Percentiles rank a stretch among this genome's conserved stretches.
These are phyloP conservation scores for Emmonsia crescens DNA, from an alignment of 2,329 filamentous ascomycete species.

Conservation along the genomic window DNA sequence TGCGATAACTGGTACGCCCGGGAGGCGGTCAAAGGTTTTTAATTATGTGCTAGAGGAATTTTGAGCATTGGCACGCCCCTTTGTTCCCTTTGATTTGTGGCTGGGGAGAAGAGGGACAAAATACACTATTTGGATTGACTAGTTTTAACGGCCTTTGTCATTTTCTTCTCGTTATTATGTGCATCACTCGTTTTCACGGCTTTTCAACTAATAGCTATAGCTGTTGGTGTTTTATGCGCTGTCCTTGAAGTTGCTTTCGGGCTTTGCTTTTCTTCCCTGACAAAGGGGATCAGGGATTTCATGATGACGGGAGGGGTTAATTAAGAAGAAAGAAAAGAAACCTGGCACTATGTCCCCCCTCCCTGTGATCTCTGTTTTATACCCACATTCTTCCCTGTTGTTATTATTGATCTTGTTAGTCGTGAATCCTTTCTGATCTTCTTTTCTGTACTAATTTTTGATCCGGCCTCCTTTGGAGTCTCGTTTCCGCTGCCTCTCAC, in stretches of 20 bases:
- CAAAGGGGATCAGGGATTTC: not conserved
- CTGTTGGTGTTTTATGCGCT: not conserved
- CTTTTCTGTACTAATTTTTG: not conserved
- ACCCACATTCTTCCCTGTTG: not conserved
- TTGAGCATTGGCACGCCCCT: not conserved
- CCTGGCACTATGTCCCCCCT: not conserved
- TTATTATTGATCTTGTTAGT: not conserved
- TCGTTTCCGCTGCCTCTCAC: not conserved
- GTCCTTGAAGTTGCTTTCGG: not conserved
- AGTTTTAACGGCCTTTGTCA: not conserved
- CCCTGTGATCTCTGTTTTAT: not conserved
- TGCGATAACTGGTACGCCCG: not conserved
- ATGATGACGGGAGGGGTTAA: not conserved
- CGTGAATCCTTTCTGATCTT: not conserved
- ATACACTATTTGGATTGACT: not conserved
- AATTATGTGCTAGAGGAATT: not conserved
- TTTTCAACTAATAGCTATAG: not conserved
- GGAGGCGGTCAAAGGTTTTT: not conserved
- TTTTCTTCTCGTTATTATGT: too few relatives aligned
- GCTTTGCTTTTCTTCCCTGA: not conserved
- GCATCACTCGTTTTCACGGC: too few relatives aligned
- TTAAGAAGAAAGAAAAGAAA: not conserved
- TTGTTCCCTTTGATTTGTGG: not conserved
- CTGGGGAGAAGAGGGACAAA: not conserved
- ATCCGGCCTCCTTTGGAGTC: not conserved